These are phyloP conservation scores for Paragyromitra xinjiangensis DNA, from an alignment of 495 filamentous ascomycete species.

Conservation along the genomic window DNA sequence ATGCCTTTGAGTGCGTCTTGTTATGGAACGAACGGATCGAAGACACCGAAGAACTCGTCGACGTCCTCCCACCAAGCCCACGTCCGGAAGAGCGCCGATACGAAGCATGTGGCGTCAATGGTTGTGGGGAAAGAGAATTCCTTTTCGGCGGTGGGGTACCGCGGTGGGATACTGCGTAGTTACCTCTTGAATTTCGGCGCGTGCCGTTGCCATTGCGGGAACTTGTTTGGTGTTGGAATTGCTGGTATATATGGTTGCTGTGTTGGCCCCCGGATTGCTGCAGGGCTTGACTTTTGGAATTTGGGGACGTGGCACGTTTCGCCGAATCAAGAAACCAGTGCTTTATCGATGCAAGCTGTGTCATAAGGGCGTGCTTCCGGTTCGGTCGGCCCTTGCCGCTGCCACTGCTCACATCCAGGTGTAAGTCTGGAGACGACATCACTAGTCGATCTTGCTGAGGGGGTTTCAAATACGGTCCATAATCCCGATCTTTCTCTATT, in stretches of 20 bases:
- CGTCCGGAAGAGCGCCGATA: constrained; percentile 75
- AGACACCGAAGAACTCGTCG: constrained; percentile 93
- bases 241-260: constrained; percentile 53
- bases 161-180: constrained; percentile 59
- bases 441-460: constrained; percentile 56
- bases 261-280: constrained; percentile 63
- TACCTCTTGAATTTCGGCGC: constrained; percentile 54
- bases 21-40: constrained; percentile 93
- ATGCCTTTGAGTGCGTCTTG: constrained; percentile 91
- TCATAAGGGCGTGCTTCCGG: constrained; percentile 75
- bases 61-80: constrained; percentile 88
- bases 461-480: constrained; percentile 58
- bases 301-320: constrained; percentile 76
- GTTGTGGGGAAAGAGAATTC: constrained; percentile 86
- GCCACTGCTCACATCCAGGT: constrained; percentile 76
- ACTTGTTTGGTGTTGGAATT: constrained; percentile 50
- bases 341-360: constrained; percentile 84
- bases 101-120: constrained; percentile 85
- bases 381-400: constrained; percentile 68
- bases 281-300: constrained; percentile 66
- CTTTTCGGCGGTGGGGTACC: constrained; percentile 65
- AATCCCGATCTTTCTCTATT: constrained; percentile 57
- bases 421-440: constrained; percentile 58
- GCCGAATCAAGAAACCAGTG: constrained; percentile 84
- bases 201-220: constrained; percentile 59